Base-by-base conservation (phyloP, 768 basidiomycete genomes). In the Pisolithus orientalis region DNA sequence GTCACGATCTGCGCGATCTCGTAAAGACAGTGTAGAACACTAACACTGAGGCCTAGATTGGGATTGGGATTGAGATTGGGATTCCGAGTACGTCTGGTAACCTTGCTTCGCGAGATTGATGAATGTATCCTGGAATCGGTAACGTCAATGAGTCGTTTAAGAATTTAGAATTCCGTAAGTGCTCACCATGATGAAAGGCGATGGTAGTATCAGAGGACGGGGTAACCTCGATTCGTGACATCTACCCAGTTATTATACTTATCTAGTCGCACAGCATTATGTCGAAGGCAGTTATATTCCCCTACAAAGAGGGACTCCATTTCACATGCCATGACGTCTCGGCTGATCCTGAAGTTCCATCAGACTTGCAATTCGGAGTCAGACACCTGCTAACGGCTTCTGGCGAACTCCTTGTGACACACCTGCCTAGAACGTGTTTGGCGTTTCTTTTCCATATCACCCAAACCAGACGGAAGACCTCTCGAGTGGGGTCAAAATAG, bases 91-190 rank as follows among this genome's bases (percentile, higher is more conserved):
- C 63, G 80, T 72, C 38, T 79, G 66, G 58, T 77, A 66, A 56
- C 82, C 80, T 67, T 90, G 66, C 68, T 89, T 84, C 9, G 87
- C 90, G 58, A 90, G 65, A 53, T 80, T 80, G 37, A 87, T 75
- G 60, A 90, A 77, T 53, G 65, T 75, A 54, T 88, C 86, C 88
- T 86, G 34, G 13, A 31, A 4, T 25, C n/a, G 24, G 21, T 29
- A 16, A 31, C 4, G 27, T 25, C 44, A 34, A 13, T 34, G 14
- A 34, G 11, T 34, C 34, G 13, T 34, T 14, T 34, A 10, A 44
- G 24, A 13, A 44, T n/a, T 6, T 8, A 44, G 28, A 3, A 44
- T 44, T 44, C 25, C 28, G 7, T n/a, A 17, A n/a, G 1, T 25
- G 44, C 65, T 46, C 53, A 67, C 65, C 65, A 67, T 67, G 53